Conservation (phyloP, 352 stramenopile species). For the Globisporangium acanthophoron region DNA sequence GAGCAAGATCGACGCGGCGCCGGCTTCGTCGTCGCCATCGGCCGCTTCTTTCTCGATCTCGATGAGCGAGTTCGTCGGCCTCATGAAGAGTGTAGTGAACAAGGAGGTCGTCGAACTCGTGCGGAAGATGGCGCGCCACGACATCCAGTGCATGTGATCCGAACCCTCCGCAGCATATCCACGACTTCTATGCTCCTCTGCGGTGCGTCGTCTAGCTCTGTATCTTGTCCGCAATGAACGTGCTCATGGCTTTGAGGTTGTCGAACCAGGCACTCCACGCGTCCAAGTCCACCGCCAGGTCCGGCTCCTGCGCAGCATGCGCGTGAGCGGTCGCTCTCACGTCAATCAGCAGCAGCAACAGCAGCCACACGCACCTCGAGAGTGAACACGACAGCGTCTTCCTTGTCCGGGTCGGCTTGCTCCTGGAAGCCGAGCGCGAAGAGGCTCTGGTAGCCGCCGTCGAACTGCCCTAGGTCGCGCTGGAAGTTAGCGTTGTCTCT, state of each 20-base stretch:
- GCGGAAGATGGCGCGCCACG: constrained; percentile 40
- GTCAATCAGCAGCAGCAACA: not conserved
- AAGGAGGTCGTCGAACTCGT: constrained; percentile 33
- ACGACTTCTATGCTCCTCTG: not conserved
- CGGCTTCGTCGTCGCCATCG: not conserved
- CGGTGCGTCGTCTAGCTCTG: constrained; percentile 5
- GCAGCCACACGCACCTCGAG: constrained; percentile 39
- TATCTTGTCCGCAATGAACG: constrained; percentile 31
- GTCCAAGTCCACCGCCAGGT: constrained; percentile 70
- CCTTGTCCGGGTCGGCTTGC: constrained; percentile 39
- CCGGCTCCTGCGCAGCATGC: constrained; percentile 41
- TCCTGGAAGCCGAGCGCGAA: constrained; percentile 64
- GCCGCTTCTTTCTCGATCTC: constrained; percentile 15
- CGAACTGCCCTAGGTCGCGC: constrained; percentile 54
- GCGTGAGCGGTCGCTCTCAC: not conserved
- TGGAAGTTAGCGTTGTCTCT: constrained; percentile 72
- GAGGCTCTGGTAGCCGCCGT: constrained; percentile 56
- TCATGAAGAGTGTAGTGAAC: constrained; percentile 36
- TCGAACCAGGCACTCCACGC: constrained; percentile 82
- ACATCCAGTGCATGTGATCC: constrained; percentile 53
- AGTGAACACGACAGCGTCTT: constrained; percentile 40
- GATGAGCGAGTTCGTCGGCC: constrained; percentile 24
- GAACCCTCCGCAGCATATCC: not conserved
- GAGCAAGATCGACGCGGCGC: not conserved
- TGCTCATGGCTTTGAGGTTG: constrained; percentile 58